Percentiles rank a stretch among this genome's conserved stretches.
Evolutionary conservation across 176 grass and related monocot genomes (phyloP).

Genomic region (Eragrostis curvula): DNA sequence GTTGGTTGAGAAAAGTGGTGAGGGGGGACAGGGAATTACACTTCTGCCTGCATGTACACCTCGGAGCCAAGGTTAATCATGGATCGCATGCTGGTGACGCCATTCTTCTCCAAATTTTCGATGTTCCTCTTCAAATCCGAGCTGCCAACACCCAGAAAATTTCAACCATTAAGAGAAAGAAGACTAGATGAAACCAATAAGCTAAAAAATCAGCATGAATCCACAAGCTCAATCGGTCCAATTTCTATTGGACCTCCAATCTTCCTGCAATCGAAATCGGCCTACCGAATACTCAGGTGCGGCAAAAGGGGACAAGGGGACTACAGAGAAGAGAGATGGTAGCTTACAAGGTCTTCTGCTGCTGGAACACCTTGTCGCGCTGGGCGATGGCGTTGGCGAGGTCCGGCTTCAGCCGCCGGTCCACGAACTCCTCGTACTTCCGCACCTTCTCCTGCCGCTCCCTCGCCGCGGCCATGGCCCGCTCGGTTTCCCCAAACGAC

Average conservation of each 20-base stretch:
- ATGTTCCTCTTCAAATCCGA: slow-evolving; percentile 93
- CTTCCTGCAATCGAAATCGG: background rate
- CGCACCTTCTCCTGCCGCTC: slow-evolving; percentile 68
- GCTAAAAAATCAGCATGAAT: background rate
- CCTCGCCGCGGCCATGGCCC: slow-evolving; percentile 16
- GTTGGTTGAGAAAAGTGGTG: background rate
- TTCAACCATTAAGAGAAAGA: slow-evolving; percentile 5
- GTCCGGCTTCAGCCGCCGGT: slow-evolving; percentile 73
- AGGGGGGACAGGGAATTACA: slow-evolving; percentile 60
- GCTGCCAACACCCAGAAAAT: slow-evolving; percentile 37
- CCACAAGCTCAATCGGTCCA: background rate
- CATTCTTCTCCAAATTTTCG: slow-evolving; percentile 83
- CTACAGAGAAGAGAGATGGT: background rate
- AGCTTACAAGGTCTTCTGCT: slow-evolving; percentile 93
- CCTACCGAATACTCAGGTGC: background rate
- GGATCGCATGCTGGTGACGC: slow-evolving; percentile 71
- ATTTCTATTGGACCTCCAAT: background rate
- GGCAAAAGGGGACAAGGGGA: background rate
- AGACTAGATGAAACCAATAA: background rate
- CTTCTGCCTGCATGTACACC: slow-evolving; percentile 88
- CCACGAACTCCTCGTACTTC: slow-evolving; percentile 80
- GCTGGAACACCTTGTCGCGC: slow-evolving; percentile 72
- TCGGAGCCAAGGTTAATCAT: slow-evolving; percentile 97
- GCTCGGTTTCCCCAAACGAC: background rate
- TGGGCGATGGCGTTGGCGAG: slow-evolving; percentile 73